Evolutionary conservation across 2,329 filamentous ascomycete genomes (phyloP), one percentile per base, ranked within the genome.

Genomic region (Cercospora nicotianae): DNA sequence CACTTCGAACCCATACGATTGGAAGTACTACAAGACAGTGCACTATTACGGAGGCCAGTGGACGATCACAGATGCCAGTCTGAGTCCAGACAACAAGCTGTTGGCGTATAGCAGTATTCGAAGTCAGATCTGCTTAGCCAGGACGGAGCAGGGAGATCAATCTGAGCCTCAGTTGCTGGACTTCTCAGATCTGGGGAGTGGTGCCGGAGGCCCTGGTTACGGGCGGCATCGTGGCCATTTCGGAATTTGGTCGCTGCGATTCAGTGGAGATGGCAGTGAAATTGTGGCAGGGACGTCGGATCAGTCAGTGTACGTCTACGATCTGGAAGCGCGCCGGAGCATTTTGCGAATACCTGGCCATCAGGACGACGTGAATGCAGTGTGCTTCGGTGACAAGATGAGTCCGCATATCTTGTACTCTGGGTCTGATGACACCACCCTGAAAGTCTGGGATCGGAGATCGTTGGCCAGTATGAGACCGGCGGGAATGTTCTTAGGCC

Each of bases 331-430:
- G 0, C 88, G 90, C 18, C 86, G 86, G 57, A 87, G 91, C 0
- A 85, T 96, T 33, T 87, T 97, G 65, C 87, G 89, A 59, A 87
- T 97, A 28, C 83, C 84, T 16, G 94, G 93, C 0, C 95, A 99
- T 76, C 83, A 87, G 4, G 88, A 96, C 73, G 93, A 99, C 77
- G 94, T 98, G 64, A 99, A 98, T 74, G 95, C 95, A 4, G 95
- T 99, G 0, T 97, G 94, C 79, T 98, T 96, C 75, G 95, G 93
- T 0, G 94, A 98, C 79, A 89, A 89, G 69, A 87, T 87, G 31
- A 96, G 92, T 0, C 94, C 95, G 1, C 94, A 99, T 77, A 94
- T 98, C 69, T 84, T 99, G 2, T 98, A 97, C 80, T 97, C 94
- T 0, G 95, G 95, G 20, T 97, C 93, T 0, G 95, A 99, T 76